Percentiles rank a stretch among this genome's conserved stretches.
Conservation (phyloP, 2,329 filamentous ascomycete genomes). For the Ophioceras dolichostomum region DNA sequence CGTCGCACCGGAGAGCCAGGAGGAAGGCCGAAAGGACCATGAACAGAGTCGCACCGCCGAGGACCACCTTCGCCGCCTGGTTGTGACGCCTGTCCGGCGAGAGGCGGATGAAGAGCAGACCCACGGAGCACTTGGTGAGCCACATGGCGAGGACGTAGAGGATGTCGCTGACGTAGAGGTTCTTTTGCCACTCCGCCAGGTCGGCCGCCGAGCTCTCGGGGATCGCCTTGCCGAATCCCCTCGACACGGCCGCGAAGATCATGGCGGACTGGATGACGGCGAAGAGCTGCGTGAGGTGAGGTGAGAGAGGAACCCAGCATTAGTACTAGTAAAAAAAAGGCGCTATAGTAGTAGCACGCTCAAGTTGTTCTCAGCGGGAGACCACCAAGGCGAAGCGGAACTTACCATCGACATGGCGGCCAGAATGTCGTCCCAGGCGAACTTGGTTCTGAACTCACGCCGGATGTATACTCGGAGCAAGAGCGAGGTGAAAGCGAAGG, state of each 20-base stretch:
- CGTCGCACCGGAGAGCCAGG: conserved; percentile 25
- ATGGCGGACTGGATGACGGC: conserved; percentile 21
- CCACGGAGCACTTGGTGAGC: conserved; percentile 28
- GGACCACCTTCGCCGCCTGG: conserved; percentile 18
- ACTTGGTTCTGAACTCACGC: conserved; percentile 14
- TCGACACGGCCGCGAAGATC: conserved; percentile 21
- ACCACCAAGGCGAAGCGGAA: too few species aligned
- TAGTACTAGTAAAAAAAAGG: too few species aligned
- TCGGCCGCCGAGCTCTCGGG: conserved; percentile 10
- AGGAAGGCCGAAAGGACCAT: conserved; percentile 24
- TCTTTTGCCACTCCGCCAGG: conserved; percentile 19
- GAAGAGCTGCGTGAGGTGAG: conserved; percentile 20
- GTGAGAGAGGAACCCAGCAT: too few species aligned
- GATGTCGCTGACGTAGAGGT: conserved; percentile 25
- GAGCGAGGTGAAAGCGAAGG: conserved; percentile 23
- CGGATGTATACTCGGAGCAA: conserved; percentile 25
- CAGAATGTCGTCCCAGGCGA: conserved; percentile 21
- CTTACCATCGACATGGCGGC: conserved; percentile 15
- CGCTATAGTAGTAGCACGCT: too few species aligned
- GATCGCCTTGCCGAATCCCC: conserved; percentile 24
- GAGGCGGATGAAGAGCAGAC: conserved; percentile 28
- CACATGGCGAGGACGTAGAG: conserved; percentile 27
- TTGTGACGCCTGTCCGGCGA: conserved; percentile 27
- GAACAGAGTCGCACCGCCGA: conserved; percentile 22
- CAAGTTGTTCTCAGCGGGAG: too few species aligned